These are phyloP conservation scores for Ganoderma meredithae DNA, from an alignment of 1,284 basidiomycete genomes.

Conservation along the genomic window DNA sequence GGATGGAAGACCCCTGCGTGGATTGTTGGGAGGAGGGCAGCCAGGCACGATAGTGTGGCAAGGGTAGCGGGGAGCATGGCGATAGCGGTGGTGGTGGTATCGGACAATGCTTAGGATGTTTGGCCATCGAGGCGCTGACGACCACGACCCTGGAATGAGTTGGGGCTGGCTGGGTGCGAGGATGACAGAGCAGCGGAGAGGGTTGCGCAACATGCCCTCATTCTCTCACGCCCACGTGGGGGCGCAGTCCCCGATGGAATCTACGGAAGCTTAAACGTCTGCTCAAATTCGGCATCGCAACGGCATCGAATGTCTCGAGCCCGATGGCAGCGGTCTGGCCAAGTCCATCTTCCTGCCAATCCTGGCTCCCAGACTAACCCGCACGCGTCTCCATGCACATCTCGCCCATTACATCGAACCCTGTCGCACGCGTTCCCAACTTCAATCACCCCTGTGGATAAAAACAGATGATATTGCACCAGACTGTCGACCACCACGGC, in stretches of 20 bases:
- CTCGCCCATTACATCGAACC: background rate
- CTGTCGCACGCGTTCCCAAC: background rate
- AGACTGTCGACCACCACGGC: background rate
- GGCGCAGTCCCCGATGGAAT: constrained; percentile 7
- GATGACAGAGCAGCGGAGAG: constrained; percentile 23
- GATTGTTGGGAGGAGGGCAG: background rate
- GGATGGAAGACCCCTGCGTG: constrained; percentile 13
- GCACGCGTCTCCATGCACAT: background rate
- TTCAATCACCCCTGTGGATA: constrained; percentile 8
- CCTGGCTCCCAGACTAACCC: constrained; percentile 3
- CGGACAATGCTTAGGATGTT: constrained; percentile 14
- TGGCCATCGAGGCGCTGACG: background rate
- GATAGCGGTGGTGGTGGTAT: constrained; percentile 19
- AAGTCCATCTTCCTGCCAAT: constrained; percentile 2
- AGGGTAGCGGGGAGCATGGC: constrained; percentile 23
- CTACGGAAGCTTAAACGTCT: constrained; percentile 11
- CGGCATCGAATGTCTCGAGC: background rate
- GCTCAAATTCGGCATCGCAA: constrained; percentile 7
- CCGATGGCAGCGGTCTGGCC: background rate
- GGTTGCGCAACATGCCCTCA: constrained; percentile 18
- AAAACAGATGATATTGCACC: constrained; percentile 4
- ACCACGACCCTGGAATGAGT: background rate
- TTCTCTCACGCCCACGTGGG: background rate
- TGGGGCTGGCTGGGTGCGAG: background rate
- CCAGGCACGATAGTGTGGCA: constrained; percentile 6